phyloP scores from a whole-genome alignment of 192 early-diverging fungal genomes.

The Mortierella claussenii region DNA sequence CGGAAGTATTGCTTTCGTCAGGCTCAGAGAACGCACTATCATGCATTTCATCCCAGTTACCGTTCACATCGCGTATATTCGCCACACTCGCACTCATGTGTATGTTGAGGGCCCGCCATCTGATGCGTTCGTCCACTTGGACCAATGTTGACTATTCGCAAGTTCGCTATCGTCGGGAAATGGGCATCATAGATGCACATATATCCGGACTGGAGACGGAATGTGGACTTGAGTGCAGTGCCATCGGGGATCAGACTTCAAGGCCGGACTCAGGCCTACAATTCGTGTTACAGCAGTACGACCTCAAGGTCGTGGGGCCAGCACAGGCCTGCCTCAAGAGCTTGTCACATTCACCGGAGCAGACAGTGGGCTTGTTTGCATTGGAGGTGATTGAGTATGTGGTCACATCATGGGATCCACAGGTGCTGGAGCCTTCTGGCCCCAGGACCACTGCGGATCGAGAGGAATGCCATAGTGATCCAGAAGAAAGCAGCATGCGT shows the following conservation, averaged over 20 bases:
- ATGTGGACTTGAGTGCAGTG: conserved; percentile 1
- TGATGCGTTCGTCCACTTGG: conserved; percentile 38
- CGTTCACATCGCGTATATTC: too few species aligned
- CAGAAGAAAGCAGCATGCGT: too few species aligned
- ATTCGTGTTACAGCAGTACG: too few species aligned
- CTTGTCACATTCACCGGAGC: too few species aligned
- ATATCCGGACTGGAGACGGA: not conserved
- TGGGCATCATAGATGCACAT: conserved; percentile 8
- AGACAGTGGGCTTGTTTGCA: too few species aligned
- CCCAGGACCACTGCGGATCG: too few species aligned
- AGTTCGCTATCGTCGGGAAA: conserved; percentile 24
- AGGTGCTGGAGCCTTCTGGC: conserved; percentile 3
- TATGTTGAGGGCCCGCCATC: conserved; percentile 26
- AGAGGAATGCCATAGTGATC: too few species aligned
- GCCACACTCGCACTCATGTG: conserved; percentile 34
- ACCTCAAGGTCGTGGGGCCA: too few species aligned
- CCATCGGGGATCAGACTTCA: not conserved
- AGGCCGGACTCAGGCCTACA: not conserved
- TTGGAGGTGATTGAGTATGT: conserved; percentile 27
- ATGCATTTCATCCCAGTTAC: too few species aligned
- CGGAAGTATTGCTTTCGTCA: too few species aligned
- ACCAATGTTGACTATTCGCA: conserved; percentile 21
- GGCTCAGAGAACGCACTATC: too few species aligned
- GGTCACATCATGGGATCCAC: conserved; percentile 29
- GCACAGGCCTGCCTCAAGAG: too few species aligned